phyloP scores from a whole-genome alignment of 148 eudicot genomes.

The Camellia lanceoleosa region DNA sequence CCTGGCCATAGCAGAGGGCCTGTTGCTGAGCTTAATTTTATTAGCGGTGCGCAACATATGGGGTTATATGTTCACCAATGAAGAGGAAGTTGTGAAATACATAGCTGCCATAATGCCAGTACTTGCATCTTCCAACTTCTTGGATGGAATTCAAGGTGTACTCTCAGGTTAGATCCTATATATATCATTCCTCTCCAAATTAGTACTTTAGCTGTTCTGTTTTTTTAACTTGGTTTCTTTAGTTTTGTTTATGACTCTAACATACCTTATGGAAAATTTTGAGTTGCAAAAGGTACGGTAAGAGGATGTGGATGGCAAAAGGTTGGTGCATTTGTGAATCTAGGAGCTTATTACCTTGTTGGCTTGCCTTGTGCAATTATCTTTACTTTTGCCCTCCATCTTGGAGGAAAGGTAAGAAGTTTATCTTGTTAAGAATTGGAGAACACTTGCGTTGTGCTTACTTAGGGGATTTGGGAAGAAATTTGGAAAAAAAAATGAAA shows the following conservation, averaged over 20 bases:
- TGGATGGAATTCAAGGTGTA: conserved; percentile 33
- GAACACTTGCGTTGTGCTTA: too few species aligned
- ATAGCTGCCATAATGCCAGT: conserved; percentile 27
- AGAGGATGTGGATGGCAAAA: conserved; percentile 41
- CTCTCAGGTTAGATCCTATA: conserved; percentile 23
- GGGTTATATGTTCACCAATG: conserved; percentile 23
- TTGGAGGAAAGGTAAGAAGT: conserved; percentile 3
- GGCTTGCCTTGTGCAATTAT: conserved; percentile 26
- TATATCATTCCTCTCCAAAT: neutral
- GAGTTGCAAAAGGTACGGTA: conserved; percentile 15
- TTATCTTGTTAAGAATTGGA: neutral
- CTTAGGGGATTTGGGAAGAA: too few species aligned
- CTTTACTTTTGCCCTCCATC: conserved; percentile 15
- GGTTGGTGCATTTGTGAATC: conserved; percentile 26
- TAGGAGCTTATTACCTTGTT: conserved; percentile 30
- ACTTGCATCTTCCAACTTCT: conserved; percentile 26
- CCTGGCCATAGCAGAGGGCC: conserved; percentile 19
- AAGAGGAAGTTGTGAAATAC: conserved; percentile 27
- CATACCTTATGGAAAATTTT: neutral
- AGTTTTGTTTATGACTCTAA: too few species aligned
- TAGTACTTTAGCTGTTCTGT: neutral
- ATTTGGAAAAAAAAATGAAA: too few species aligned
- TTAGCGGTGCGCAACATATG: conserved; percentile 13
- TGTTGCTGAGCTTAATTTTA: conserved; percentile 13
- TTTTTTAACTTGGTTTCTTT: too few species aligned